Percentiles rank a stretch among this genome's conserved stretches.
phyloP scores from a whole-genome alignment of 352 stramenopile species.

The Phytophthora parvispora region DNA sequence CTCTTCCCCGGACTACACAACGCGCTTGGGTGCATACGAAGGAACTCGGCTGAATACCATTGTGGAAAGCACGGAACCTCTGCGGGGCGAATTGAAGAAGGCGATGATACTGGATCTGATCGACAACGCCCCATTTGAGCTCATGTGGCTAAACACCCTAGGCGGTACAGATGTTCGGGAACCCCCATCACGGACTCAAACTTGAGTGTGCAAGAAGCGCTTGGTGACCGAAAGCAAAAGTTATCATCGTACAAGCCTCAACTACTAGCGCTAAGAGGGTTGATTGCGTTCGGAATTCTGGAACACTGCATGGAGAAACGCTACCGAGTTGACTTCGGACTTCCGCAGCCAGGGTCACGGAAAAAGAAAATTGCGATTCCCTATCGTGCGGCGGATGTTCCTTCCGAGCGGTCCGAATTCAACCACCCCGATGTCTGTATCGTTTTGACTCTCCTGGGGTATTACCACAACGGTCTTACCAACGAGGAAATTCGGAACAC shows the following conservation, averaged over 20 bases:
- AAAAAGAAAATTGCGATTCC: conserved; percentile 88
- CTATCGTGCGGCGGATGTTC: conserved; percentile 87
- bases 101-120: conserved; percentile 75
- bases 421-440: conserved; percentile 91
- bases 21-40: conserved; percentile 48
- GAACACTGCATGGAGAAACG: conserved; percentile 90
- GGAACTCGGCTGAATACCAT: conserved; percentile 52
- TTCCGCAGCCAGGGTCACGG: conserved; percentile 48
- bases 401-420: conserved; percentile 88
- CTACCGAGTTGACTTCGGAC: conserved; percentile 85
- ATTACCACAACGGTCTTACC: conserved; percentile 85
- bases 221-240: conserved; percentile 11
- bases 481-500: conserved; percentile 56
- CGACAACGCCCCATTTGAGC: conserved; percentile 58
- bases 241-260: conserved; percentile 39
- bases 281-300: conserved; percentile 81
- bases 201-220: conserved; percentile 29
- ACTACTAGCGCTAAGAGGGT: conserved; percentile 75
- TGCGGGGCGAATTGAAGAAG: conserved; percentile 34
- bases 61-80: conserved; percentile 12
- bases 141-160: conserved; percentile 71
- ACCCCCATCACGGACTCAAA: conserved; percentile 41
- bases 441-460: conserved; percentile 83
- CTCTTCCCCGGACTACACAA: conserved; percentile 41
- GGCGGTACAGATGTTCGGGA: conserved; percentile 7